phyloP scores from a whole-genome alignment of 495 filamentous ascomycete genomes.

The Alectoria sarmentosa region DNA sequence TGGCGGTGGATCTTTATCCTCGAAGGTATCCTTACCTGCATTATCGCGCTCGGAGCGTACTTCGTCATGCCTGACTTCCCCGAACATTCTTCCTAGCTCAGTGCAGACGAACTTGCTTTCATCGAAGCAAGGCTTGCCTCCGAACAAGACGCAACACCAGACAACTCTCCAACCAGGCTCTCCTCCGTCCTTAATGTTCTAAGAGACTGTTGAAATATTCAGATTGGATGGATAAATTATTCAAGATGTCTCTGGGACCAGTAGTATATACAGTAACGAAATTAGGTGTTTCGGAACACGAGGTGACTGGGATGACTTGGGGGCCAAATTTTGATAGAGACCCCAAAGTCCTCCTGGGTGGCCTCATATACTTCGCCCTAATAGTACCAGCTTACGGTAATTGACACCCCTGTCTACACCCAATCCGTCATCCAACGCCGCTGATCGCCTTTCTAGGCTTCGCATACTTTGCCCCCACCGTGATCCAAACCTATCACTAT shows the following conservation, averaged over 20 bases:
- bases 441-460: too few species aligned
- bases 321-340: too few species aligned
- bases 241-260: too few species aligned
- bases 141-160: not conserved
- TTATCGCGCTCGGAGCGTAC: slow-evolving; percentile 28
- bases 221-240: too few species aligned
- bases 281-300: too few species aligned
- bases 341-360: too few species aligned
- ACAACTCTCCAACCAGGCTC: slow-evolving; percentile 7
- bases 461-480: slow-evolving; percentile 33
- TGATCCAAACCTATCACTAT: slow-evolving; percentile 40
- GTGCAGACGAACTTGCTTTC: slow-evolving; percentile 13
- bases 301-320: too few species aligned
- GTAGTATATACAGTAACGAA: too few species aligned
- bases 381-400: slow-evolving; percentile 28
- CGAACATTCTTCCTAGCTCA: slow-evolving; percentile 28
- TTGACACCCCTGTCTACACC: too few species aligned
- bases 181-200: too few species aligned
- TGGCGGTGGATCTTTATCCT: slow-evolving; percentile 45
- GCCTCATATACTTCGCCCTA: slow-evolving; percentile 29
- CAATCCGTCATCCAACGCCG: too few species aligned
- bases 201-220: too few species aligned
- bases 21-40: slow-evolving; percentile 25
- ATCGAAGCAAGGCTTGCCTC: slow-evolving; percentile 19
- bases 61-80: slow-evolving; percentile 35